Conservation (phyloP, 1,139 yeast species). For the Candida sp. region DNA sequence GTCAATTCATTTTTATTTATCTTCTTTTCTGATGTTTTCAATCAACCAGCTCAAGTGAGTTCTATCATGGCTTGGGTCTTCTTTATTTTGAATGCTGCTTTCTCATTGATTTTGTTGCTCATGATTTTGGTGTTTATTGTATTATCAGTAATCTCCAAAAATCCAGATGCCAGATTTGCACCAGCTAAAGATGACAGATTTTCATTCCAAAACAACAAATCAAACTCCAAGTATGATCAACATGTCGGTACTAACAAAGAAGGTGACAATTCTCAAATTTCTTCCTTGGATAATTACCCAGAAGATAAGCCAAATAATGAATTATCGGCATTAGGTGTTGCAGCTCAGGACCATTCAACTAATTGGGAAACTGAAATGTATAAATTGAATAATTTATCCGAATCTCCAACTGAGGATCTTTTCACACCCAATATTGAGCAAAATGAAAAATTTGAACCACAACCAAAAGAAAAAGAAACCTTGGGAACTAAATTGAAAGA, state of each 20-base stretch:
- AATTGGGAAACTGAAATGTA: conserved; percentile 71
- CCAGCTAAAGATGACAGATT: conserved; percentile 85
- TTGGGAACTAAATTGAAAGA: conserved; percentile 10
- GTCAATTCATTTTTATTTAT: conserved; percentile 70
- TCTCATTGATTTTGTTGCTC: conserved; percentile 60
- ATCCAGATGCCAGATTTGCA: conserved; percentile 79
- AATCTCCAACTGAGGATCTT: conserved; percentile 15
- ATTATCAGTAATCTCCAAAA: conserved; percentile 60
- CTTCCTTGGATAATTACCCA: not conserved
- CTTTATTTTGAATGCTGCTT: conserved; percentile 75
- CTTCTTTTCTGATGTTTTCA: conserved; percentile 71
- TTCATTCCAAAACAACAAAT: conserved; percentile 65
- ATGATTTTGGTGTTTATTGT: conserved; percentile 57
- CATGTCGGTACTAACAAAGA: conserved; percentile 12
- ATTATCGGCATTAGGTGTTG: conserved; percentile 59
- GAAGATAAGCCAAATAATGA: conserved; percentile 40
- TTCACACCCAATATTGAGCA: conserved; percentile 22
- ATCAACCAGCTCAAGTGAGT: conserved; percentile 62
- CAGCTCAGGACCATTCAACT: conserved; percentile 68
- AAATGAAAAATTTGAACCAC: conserved; percentile 12
- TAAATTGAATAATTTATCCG: conserved; percentile 38
- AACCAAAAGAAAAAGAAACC: conserved; percentile 8
- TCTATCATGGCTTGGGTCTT: conserved; percentile 82
- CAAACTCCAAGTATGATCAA: conserved; percentile 19
- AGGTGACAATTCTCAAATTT: not conserved